These are phyloP conservation scores for Neonectria ditissima DNA, from an alignment of 2,329 filamentous ascomycete genomes.

Conservation along the genomic window DNA sequence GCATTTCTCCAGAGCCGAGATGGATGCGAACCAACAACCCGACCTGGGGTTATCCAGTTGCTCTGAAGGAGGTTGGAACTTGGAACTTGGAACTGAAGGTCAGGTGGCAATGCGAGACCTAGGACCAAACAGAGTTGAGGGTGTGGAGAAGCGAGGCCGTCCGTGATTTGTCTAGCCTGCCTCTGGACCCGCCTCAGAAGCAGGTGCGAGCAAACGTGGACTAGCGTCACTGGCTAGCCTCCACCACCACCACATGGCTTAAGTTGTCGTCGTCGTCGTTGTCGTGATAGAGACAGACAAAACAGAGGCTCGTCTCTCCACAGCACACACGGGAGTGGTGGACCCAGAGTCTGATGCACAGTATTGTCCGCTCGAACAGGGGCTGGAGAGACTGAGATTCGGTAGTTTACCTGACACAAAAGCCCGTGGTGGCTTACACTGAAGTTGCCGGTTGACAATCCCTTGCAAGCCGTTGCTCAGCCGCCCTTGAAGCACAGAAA, in stretches of 20 bases:
- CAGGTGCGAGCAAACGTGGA: constrained; percentile 38
- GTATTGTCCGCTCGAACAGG: constrained; percentile 29
- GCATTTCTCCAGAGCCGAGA: constrained; percentile 20
- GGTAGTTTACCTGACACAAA: constrained; percentile 36
- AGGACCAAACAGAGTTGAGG: constrained; percentile 32
- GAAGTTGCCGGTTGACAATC: constrained; percentile 22
- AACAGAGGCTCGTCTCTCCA: constrained; percentile 26
- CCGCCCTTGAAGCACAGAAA: constrained; percentile 23
- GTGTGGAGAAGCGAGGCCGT: constrained; percentile 31
- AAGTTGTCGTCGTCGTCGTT: constrained; percentile 23
- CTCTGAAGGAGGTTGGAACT: constrained; percentile 39
- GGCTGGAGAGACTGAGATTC: constrained; percentile 28
- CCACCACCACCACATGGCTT: constrained; percentile 36
- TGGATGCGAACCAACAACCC: constrained; percentile 27
- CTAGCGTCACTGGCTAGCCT: constrained; percentile 29
- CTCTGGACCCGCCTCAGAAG: constrained; percentile 34
- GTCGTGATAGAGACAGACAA: constrained; percentile 34
- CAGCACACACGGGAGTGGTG: constrained; percentile 20
- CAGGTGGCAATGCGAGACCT: constrained; percentile 43
- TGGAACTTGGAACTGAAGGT: constrained; percentile 37
- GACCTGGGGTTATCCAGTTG: constrained; percentile 24
- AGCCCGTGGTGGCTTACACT: constrained; percentile 10
- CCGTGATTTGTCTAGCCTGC: constrained; percentile 38
- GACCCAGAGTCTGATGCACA: constrained; percentile 36
- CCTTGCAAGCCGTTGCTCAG: constrained; percentile 8